phyloP scores from a whole-genome alignment of 495 filamentous ascomycete species.

The Penicillium coprophilum region DNA sequence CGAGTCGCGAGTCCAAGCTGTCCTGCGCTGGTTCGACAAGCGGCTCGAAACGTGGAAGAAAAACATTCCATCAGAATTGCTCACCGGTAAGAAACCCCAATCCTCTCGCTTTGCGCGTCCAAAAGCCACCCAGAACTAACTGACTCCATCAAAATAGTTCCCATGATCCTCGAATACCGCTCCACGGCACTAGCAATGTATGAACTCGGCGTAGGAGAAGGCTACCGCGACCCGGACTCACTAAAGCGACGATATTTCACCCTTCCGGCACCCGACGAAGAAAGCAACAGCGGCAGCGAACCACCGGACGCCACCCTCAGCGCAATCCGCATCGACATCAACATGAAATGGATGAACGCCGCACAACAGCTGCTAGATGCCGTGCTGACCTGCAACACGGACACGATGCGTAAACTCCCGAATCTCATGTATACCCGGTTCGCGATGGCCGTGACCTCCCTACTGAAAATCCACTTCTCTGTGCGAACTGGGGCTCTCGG shows the following conservation, averaged over 20 bases:
- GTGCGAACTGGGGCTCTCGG: constrained; percentile 45
- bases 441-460: constrained; percentile 42
- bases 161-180: constrained; percentile 49
- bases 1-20: constrained; percentile 46
- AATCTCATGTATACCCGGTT: constrained; percentile 49
- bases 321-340: constrained; percentile 49
- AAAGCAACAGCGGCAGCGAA: constrained; percentile 15
- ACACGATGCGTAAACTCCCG: constrained; percentile 44
- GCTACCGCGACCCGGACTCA: constrained; percentile 51
- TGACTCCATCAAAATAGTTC: constrained; percentile 39
- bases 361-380: constrained; percentile 50
- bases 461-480: constrained; percentile 52
- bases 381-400: constrained; percentile 40
- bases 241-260: constrained; percentile 40
- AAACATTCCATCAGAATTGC: constrained; percentile 36
- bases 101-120: not conserved
- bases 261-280: constrained; percentile 38
- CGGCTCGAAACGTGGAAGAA: constrained; percentile 47
- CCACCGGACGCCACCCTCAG: constrained; percentile 32
- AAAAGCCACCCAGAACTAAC: constrained; percentile 25
- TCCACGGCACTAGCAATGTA: constrained; percentile 49
- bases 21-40: constrained; percentile 51
- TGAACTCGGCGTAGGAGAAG: constrained; percentile 51
- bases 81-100: constrained; percentile 33
- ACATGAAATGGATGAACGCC: constrained; percentile 49